Evolutionary conservation across 2,329 filamentous ascomycete genomes (phyloP).

Genomic region (Tolypocladium pustulatum): DNA sequence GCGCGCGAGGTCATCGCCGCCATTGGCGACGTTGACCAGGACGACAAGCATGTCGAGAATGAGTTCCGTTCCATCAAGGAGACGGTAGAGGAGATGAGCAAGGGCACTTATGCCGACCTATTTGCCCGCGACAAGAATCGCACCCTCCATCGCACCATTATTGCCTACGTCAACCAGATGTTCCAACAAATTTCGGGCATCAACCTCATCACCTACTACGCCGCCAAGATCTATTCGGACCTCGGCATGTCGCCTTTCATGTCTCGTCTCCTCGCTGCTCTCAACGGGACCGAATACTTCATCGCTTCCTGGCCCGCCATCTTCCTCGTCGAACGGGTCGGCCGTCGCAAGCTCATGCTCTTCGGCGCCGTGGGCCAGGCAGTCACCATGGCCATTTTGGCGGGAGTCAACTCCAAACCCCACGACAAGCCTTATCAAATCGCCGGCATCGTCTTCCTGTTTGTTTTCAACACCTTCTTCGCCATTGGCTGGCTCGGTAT

Average conservation of each 20-base stretch:
- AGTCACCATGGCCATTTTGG: constrained; percentile 52
- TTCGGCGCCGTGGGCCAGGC: constrained; percentile 55
- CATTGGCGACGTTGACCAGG: constrained; percentile 41
- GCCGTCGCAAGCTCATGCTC: constrained; percentile 61
- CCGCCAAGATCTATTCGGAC: constrained; percentile 46
- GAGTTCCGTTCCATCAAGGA: constrained; percentile 53
- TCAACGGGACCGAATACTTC: constrained; percentile 38
- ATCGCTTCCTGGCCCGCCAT: constrained; percentile 53
- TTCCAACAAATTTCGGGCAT: constrained; percentile 57
- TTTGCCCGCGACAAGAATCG: constrained; percentile 49
- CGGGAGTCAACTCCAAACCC: constrained; percentile 42
- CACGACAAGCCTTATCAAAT: constrained; percentile 40
- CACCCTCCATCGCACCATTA: constrained; percentile 45
- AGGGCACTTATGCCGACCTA: constrained; percentile 47
- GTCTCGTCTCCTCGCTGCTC: constrained; percentile 43
- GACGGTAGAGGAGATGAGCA: constrained; percentile 58
- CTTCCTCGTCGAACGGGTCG: constrained; percentile 55
- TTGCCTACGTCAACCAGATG: constrained; percentile 51
- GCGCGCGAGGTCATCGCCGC: constrained; percentile 36
- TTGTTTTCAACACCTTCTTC: constrained; percentile 49
- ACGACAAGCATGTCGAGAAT: constrained; percentile 46
- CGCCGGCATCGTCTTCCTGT: constrained; percentile 56
- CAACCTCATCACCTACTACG: constrained; percentile 54
- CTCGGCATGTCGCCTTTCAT: constrained; percentile 42
- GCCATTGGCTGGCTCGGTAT: constrained; percentile 49